phyloP scores from a whole-genome alignment of 148 eudicot genomes.

The Salicornia ramosissima region DNA sequence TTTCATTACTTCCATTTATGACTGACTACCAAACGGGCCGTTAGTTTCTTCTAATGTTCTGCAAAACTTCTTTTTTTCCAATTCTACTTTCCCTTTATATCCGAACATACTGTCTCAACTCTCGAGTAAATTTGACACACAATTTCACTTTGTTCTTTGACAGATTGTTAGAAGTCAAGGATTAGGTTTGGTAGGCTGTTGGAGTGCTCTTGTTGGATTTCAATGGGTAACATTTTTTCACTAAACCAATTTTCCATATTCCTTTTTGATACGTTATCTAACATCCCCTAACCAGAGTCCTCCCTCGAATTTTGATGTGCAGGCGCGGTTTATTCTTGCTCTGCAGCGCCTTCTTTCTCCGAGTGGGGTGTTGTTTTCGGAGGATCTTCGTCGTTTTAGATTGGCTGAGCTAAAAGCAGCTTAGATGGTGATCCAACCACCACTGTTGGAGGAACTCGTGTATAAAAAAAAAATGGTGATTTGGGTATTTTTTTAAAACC shows the following conservation, averaged over 20 bases:
- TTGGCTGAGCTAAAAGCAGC: constrained; percentile 46
- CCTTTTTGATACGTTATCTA: neutral
- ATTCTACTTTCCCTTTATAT: too few species aligned
- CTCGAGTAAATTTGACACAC: neutral
- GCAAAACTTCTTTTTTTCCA: too few species aligned
- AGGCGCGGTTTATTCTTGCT: constrained; percentile 64
- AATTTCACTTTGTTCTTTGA: constrained; percentile 4
- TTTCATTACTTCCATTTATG: too few species aligned
- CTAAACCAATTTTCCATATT: neutral
- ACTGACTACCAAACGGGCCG: too few species aligned
- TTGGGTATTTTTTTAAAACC: neutral
- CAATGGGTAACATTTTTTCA: constrained; percentile 48
- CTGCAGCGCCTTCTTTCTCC: constrained; percentile 59
- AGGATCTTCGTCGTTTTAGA: constrained; percentile 40
- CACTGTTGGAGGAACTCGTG: neutral
- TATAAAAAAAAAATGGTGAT: neutral
- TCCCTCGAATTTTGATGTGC: neutral
- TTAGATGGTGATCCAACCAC: constrained; percentile 24
- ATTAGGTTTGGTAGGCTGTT: constrained; percentile 56
- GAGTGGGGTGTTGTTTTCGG: constrained; percentile 58
- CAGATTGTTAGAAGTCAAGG: constrained; percentile 57
- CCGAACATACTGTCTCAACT: too few species aligned
- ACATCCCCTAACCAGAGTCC: neutral
- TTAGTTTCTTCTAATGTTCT: too few species aligned
- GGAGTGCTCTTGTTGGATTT: constrained; percentile 71